Evolutionary conservation across 352 stramenopile genomes (phyloP).

Genomic region (Thalassiosira delicatula): DNA sequence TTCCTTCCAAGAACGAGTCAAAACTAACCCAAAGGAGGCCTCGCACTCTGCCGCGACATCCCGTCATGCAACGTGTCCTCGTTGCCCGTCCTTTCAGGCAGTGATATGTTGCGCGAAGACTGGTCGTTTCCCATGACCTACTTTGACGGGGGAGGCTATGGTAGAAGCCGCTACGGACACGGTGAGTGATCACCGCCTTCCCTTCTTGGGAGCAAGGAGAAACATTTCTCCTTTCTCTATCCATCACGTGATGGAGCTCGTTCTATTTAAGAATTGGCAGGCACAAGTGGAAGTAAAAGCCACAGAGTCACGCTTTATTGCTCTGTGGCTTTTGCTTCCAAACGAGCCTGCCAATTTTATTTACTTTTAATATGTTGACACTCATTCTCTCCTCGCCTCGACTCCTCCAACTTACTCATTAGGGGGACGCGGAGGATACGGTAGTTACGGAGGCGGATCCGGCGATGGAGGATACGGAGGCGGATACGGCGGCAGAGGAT

Average conservation of each 20-base stretch:
- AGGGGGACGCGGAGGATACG: conserved; percentile 9
- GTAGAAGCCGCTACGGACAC: no score
- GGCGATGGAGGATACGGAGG: conserved; percentile 23
- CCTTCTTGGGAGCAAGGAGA: no score
- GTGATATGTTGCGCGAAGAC: conserved; percentile 56
- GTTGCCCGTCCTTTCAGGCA: conserved; percentile 46
- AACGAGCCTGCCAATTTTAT: conserved; percentile 10
- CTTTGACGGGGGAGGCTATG: conserved; percentile 6
- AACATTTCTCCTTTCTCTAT: no score
- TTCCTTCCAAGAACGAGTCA: no score
- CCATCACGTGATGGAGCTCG: no score
- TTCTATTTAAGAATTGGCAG: no score
- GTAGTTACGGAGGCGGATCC: conserved; percentile 23
- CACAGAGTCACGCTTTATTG: no score
- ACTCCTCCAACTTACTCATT: no score
- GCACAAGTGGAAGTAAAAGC: no score
- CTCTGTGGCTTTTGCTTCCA: no score
- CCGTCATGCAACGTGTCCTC: conserved; percentile 54
- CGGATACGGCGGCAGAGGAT: conserved; percentile 10
- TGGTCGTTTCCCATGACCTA: conserved; percentile 48
- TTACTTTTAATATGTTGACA: conserved; percentile 1
- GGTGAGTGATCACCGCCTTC: no score
- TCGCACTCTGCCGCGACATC: conserved; percentile 53
- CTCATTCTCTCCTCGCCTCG: no score
- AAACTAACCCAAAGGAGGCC: conserved; percentile 37